Evolutionary conservation across 2,329 filamentous ascomycete genomes (phyloP).

Genomic region (Didymella keratinophila): DNA sequence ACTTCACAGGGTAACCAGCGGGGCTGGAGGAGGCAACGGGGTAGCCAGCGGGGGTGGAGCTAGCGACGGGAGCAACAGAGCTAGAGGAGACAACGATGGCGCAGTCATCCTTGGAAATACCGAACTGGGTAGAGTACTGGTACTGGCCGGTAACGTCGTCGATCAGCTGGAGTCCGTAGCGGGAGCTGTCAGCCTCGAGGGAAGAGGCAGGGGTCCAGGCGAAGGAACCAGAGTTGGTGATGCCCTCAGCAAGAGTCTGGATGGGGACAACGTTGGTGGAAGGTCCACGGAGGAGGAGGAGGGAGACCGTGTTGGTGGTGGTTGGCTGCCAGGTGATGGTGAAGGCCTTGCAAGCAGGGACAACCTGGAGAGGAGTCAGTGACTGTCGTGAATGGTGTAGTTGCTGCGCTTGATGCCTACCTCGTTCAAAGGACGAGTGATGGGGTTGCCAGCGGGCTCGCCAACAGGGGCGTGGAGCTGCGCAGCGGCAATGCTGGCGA

Average conservation of each 20-base stretch:
- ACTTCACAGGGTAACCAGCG: constrained; percentile 28
- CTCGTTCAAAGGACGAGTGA: constrained; percentile 60
- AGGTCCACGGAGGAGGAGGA: constrained; percentile 68
- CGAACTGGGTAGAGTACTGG: constrained; percentile 68
- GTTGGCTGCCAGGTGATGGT: constrained; percentile 66
- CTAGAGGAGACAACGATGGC: constrained; percentile 29
- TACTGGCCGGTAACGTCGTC: constrained; percentile 66
- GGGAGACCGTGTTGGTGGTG: constrained; percentile 60
- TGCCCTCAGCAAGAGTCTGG: constrained; percentile 58
- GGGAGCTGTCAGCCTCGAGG: constrained; percentile 58
- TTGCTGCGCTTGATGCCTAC: constrained; percentile 34
- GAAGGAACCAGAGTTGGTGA: constrained; percentile 65
- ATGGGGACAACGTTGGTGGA: constrained; percentile 62
- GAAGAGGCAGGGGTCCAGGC: constrained; percentile 61
- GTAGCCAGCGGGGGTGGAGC: constrained; percentile 25
- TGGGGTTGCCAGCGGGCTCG: constrained; percentile 61
- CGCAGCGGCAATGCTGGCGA: constrained; percentile 59
- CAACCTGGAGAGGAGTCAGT: constrained; percentile 45
- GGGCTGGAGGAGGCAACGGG: constrained; percentile 8
- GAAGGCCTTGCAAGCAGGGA: constrained; percentile 64
- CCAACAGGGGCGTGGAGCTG: constrained; percentile 41
- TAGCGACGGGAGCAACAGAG: constrained; percentile 25
- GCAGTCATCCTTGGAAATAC: constrained; percentile 59
- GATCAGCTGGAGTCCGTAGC: constrained; percentile 69
- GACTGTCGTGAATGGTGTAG: not conserved